Conservation (phyloP, 805 yeast genomes). For the Saccharomycopsis guyanensis region DNA sequence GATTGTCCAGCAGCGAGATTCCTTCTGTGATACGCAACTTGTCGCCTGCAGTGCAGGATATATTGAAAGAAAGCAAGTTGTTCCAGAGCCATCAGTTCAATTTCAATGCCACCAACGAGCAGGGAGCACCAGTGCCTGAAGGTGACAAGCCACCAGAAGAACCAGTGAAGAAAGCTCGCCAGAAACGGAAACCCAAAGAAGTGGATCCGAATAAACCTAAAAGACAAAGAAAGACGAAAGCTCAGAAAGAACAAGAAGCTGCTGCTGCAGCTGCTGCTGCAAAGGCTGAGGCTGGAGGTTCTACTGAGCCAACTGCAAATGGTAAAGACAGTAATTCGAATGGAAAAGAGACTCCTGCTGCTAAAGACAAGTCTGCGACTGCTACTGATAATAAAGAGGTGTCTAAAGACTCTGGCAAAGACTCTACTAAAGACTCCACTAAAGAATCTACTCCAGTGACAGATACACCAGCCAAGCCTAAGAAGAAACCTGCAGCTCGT, state of each 20-base stretch:
- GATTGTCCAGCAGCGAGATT: background rate
- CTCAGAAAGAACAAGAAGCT: constrained; percentile 10
- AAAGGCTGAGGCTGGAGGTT: too few relatives aligned
- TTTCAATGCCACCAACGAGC: too few relatives aligned
- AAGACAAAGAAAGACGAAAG: constrained; percentile 6
- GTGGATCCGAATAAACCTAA: constrained; percentile 8
- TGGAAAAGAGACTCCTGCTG: background rate
- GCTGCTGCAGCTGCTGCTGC: constrained; percentile 2
- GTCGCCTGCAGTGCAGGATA: background rate
- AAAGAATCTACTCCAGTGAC: background rate
- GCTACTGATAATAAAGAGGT: background rate
- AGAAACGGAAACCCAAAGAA: background rate
- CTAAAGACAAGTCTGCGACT: background rate
- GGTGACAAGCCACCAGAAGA: background rate
- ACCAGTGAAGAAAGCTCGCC: constrained; percentile 3
- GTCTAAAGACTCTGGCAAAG: background rate
- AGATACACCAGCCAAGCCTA: background rate
- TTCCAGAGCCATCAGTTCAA: background rate
- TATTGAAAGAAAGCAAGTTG: background rate
- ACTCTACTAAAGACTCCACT: too few relatives aligned
- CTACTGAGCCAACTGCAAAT: background rate
- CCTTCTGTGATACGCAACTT: background rate
- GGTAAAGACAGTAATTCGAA: background rate
- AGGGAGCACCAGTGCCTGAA: background rate
- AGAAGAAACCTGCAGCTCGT: constrained; percentile 1